Evolutionary conservation across 768 basidiomycete species (phyloP), one percentile per base, ranked within the genome.

Genomic region (Trametes punicea): DNA sequence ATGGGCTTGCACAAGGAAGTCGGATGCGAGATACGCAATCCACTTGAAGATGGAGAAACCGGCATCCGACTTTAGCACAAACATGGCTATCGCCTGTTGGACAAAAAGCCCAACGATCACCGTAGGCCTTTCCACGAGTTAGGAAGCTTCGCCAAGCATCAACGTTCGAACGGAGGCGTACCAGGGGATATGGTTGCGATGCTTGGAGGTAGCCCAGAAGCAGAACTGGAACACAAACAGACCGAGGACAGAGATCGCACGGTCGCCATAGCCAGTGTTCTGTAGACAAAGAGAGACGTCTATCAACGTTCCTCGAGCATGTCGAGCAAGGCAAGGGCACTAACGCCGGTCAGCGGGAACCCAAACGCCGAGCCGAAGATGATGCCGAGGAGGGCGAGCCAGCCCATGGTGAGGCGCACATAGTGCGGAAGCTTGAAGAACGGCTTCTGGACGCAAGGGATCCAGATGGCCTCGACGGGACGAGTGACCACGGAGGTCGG

Each of bases 291-390:
- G 20, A 41, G 13, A 30, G 31, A 38, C 26, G 50, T 64, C 53
- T 66, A 60, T 56, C 57, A 56, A 40, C 51, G 49, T 46, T 40
- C 42, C 48, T 41, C 42, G 39, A 51, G 34, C 40, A 31, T 33
- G 30, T 31, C 44, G 9, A 25, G 44, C 39, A 49, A 36, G 29
- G 25, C 62, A 46, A 20, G 36, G 41, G 41, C 46, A 64, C 78
- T 39, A 59, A 87, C 88, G 46, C 67, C 71, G 44, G 77, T 69
- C 26, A 87, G 78, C 23, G 76, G 72, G 73, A 92, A 89, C 9
- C 92, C 92, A 68, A 91, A 95, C 0, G 90, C 92, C 18, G 89
- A 92, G 27, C 92, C 93, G 56, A 95, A 87, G 44, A 93, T 75
- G 54, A 93, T 82, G 15, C 67, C 90, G 44, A 94, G 66, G 38